Base-by-base conservation (phyloP, 148 eudicot genomes). In the Gaultheria prostrata region DNA sequence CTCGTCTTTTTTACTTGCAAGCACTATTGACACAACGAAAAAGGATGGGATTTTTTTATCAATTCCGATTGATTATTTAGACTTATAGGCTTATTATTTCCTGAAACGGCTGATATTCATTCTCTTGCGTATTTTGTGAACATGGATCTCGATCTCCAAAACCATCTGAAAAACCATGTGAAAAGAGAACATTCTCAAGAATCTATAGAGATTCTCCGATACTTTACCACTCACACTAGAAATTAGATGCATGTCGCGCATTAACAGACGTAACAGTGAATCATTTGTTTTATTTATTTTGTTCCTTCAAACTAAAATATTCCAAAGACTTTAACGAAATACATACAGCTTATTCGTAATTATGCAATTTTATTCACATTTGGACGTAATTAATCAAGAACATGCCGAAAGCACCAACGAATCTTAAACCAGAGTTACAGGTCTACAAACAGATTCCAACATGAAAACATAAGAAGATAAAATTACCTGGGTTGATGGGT, bases 401-500 rank as follows among this genome's bases (percentile, higher is more conserved):
- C 13, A 67, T 1, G 10, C 24, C 46, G 32, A 21, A 18, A 71
- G 84, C 32, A 13, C 51, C 67, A 24, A 30, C 4, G 26, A 32
- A 84, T 71, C 79, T 70, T 11, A 24, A 46, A 15, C n/a, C 5
- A 46, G 30, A 21, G 33, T 30, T 28, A 45, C 35, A 35, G 13
- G 20, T n/a, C 33, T 4, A 35, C 39, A 70, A 70, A 39, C n/a
- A 15, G 12, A 69, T 63, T 20, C 4, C 65, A 50, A 2, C n/a
- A 83, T 24, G 15, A 43, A 8, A 46, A 20, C 12, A 24, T 3
- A 48, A 48, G 4, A 13, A 53, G 50, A 50, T 35, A 76, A 32
- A 30, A 30, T 21, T 88, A 93, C 98, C 88, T 80, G 89, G 88
- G 89, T 85, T 92, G 43, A 78, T n/a, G 78, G 89, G 83, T 83